Percentiles rank a stretch among this genome's conserved stretches.
Evolutionary conservation across 306 rosid genomes (phyloP).

Genomic region (Dicorynia guianensis): DNA sequence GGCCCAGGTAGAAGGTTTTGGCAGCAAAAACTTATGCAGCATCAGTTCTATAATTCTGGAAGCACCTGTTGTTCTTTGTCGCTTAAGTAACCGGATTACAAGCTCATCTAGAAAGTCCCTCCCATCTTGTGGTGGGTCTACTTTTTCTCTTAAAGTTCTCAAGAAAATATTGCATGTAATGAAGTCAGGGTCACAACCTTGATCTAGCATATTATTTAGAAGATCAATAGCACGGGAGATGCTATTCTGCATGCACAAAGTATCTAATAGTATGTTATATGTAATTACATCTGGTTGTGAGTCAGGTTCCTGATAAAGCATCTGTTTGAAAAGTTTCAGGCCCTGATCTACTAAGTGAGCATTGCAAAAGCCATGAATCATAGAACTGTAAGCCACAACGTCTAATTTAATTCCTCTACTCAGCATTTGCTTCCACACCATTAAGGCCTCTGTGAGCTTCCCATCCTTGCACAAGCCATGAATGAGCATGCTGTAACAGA

Average conservation of each 20-base stretch:
- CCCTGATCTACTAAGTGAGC: constrained; percentile 77
- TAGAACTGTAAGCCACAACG: constrained; percentile 89
- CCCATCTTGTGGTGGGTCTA: constrained; percentile 85
- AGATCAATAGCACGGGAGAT: constrained; percentile 73
- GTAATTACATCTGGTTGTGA: constrained; percentile 84
- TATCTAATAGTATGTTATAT: constrained; percentile 77
- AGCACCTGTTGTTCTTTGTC: constrained; percentile 67
- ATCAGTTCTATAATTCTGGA: constrained; percentile 68
- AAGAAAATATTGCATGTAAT: constrained; percentile 78
- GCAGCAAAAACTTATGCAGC: constrained; percentile 72
- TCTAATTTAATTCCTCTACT: constrained; percentile 80
- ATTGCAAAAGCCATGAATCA: constrained; percentile 91
- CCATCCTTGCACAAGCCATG: constrained; percentile 82
- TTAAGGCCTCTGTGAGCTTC: constrained; percentile 77
- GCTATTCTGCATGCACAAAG: constrained; percentile 66
- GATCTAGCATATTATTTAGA: constrained; percentile 77
- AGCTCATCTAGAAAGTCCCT: constrained; percentile 88
- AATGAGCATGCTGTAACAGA: constrained; percentile 79
- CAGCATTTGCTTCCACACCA: constrained; percentile 88
- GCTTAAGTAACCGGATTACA: constrained; percentile 69
- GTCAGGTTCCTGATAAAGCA: constrained; percentile 71
- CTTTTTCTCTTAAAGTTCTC: constrained; percentile 68
- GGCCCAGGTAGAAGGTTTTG: constrained; percentile 82
- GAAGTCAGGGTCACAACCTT: constrained; percentile 82
- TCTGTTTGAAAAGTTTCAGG: constrained; percentile 80